Evolutionary conservation across 768 basidiomycete species (phyloP), one percentile per base, ranked within the genome.

Genomic region (Phlebiopsis flavidoalba): DNA sequence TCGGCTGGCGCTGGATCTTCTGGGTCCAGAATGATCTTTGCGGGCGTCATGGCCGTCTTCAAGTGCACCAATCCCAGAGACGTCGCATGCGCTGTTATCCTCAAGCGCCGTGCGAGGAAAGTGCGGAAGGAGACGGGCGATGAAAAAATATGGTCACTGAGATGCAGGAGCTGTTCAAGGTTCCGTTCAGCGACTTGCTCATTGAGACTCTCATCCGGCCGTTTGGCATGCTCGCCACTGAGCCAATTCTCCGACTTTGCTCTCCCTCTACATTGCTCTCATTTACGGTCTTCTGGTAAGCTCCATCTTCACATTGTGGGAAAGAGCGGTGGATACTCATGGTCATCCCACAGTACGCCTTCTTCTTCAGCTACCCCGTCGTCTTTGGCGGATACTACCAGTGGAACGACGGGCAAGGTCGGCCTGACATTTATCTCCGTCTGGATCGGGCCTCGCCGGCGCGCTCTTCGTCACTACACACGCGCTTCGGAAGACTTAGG

Each of bases 211-310:
- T 80, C 24, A 58, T 74, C n/a, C 72, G 78, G 4, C 81, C 81
- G 0, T 78, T 79, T 70, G 63, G 68, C 67, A 76, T 83, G 73
- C 70, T 81, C 21, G 70, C 70, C 22, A 76, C 75, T 12, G 81
- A 82, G 64, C 77, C 78, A 0, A 80, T 81, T 57, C 70, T 80
- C n/a, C 66, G n/a, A n/a, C 80, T 10, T 67, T 77, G 12, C 74
- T 81, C 46, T 76, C 77, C 1, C 62, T 81, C 40, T 82, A 78
- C 69, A 75, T 79, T 46, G 72, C 76, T 14, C 67, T 80, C 60
- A 73, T 79, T 58, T 79, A 76, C 68, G 75, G 76, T 8, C 66
- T 77, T 1, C 71, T 76, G 43, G 65, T 66, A 37, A 54, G 65
- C 60, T 12, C 21, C 40, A 17, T 10, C 37, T n/a, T n/a, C 11